Evolutionary conservation across 73 alveolate genomes (phyloP), one percentile per base, ranked within the genome.

Genomic region (Uronychia binucleata): DNA sequence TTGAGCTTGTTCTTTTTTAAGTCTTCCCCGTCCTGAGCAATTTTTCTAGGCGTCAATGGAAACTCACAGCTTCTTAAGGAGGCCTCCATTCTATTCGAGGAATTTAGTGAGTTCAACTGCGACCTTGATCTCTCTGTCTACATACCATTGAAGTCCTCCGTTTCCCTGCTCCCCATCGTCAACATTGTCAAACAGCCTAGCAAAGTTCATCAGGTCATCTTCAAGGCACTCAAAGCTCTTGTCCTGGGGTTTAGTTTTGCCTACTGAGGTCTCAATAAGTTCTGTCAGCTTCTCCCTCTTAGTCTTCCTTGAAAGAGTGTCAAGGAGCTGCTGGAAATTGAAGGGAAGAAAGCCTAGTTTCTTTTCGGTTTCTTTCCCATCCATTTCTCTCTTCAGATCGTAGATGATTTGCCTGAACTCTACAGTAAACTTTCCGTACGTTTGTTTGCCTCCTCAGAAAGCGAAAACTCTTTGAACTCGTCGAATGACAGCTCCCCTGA

Each of bases 391-490:
- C 67, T 46, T 46, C n/a, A 46, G 19, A 19, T 46, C 67, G n/a
- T 11, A 46, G 67, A 46, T 46, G n/a, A 46, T 19, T 46, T 46
- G 67, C 19, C 67, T 5, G 19, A 46, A 46, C 19, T 46, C 67
- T 46, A 46, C n/a, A 11, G 19, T 46, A 19, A 46, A 46, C 67
- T 19, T 11, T 11, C 5, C 19, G n/a, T 46, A 46, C 67, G 5
- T 30, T 79, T 57, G 58, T 79, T 79, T 0, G 86, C 86, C 27
- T 58, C 59, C 32, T 79, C 86, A 79, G 79, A 57, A 0, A 79
- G 34, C 0, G 79, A 31, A 27, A 79, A 79, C 5, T 79, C 86
- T 57, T 79, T 79, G 29, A 79, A 79, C 59, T 79, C 86, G 30
- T 79, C 5, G 32, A 79, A 26, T 26, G 30, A 59, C 33, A 79